Evolutionary conservation across 805 yeast species (phyloP).

Genomic region (Ogataea chonburiensis): DNA sequence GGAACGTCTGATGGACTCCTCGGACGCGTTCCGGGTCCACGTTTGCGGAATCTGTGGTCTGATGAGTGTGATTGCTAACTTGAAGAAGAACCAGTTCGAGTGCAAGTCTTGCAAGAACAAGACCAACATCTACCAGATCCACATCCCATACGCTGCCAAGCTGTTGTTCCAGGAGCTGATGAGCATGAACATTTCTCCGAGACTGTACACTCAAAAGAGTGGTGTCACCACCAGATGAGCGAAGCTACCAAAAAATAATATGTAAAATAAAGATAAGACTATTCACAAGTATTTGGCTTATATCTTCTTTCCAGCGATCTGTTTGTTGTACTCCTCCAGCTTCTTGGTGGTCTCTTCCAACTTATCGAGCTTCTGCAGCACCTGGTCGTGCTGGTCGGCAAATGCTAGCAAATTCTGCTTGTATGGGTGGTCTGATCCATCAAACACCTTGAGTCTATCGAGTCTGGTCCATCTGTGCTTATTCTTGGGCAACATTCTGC

Average conservation of each 20-base stretch:
- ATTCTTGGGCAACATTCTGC: conserved; percentile 95
- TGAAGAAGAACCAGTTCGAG: conserved; percentile 96
- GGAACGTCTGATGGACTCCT: conserved; percentile 98
- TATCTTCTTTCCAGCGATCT: conserved; percentile 27
- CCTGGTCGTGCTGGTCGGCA: conserved; percentile 70
- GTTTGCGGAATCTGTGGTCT: conserved; percentile 98
- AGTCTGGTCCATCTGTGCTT: conserved; percentile 74
- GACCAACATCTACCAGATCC: conserved; percentile 96
- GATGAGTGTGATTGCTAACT: conserved; percentile 95
- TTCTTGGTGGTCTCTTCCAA: conserved; percentile 33
- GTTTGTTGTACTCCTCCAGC: conserved; percentile 27
- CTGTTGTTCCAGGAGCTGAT: conserved; percentile 96
- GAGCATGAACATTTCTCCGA: conserved; percentile 99
- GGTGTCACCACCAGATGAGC: conserved; percentile 32
- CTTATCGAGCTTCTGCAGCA: conserved; percentile 41
- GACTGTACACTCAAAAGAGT: conserved; percentile 81
- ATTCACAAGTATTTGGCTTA: conserved; percentile 6
- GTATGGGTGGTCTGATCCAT: conserved; percentile 87
- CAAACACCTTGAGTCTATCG: conserved; percentile 81
- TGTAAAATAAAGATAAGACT: conserved; percentile 8
- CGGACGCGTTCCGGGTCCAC: conserved; percentile 98
- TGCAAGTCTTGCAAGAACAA: conserved; percentile 98
- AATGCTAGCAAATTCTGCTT: conserved; percentile 78
- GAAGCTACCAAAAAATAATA: conserved; percentile 3
- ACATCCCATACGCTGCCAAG: conserved; percentile 98